A percentile compares a stretch with the other conserved stretches of the same genome.
Evolutionary conservation across 192 early-diverging fungal genomes (phyloP).

Genomic region (Linnemannia elongata): DNA sequence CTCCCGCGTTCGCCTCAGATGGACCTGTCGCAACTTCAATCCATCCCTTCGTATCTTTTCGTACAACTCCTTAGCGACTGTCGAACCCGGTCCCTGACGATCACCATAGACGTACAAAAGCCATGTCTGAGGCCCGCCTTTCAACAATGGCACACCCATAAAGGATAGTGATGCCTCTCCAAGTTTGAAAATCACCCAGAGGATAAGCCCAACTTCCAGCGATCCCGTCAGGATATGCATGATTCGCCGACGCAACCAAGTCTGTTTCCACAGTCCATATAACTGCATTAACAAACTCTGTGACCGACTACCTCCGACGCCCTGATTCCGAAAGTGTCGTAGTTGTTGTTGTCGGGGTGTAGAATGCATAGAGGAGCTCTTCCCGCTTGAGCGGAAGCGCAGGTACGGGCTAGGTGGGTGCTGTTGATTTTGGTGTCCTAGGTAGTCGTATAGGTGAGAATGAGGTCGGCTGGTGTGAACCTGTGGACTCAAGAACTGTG

Average conservation of each 20-base stretch:
- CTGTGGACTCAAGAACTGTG: constrained; percentile 21
- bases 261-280: constrained; percentile 45
- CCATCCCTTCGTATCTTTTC: constrained; percentile 36
- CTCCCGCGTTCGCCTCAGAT: constrained; percentile 1
- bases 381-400: not conserved
- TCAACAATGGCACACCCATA: constrained; percentile 21
- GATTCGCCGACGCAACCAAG: constrained; percentile 38
- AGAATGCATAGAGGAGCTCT: not conserved
- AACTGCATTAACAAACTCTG: constrained; percentile 35
- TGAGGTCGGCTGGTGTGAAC: constrained; percentile 7
- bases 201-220: constrained; percentile 27
- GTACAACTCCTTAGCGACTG: constrained; percentile 38
- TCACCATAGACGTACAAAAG: constrained; percentile 34
- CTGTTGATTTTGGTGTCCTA: not conserved
- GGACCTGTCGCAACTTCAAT: not conserved
- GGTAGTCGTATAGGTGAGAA: not conserved
- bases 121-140: constrained; percentile 19
- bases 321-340: constrained; percentile 30
- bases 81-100: constrained; percentile 19
- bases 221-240: constrained; percentile 50
- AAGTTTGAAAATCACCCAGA: constrained; percentile 33
- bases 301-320: constrained; percentile 35
- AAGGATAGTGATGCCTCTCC: constrained; percentile 13
- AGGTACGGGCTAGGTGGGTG: not conserved
- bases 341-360: not conserved